Percentiles rank a stretch among this genome's conserved stretches.
Evolutionary conservation across 116 monocot species (phyloP).

Genomic region (Zostera marina): DNA sequence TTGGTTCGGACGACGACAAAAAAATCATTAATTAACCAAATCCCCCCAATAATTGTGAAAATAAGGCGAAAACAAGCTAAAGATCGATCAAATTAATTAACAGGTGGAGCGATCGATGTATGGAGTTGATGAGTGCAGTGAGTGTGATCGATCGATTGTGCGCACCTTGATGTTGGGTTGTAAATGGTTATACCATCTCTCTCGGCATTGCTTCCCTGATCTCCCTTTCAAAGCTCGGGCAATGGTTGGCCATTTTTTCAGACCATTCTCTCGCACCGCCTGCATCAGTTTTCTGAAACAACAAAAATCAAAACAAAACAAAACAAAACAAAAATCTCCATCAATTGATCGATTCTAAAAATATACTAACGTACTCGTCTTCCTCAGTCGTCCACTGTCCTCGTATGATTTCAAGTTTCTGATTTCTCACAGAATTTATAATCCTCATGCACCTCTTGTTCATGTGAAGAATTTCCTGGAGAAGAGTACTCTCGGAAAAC

Average conservation of each 20-base stretch:
- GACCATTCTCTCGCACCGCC: conserved; percentile 36
- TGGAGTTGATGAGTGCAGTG: too few species aligned
- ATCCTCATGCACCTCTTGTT: conserved; percentile 1
- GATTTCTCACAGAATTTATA: not conserved
- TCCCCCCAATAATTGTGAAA: too few species aligned
- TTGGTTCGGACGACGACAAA: too few species aligned
- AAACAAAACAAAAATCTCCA: too few species aligned
- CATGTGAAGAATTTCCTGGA: not conserved
- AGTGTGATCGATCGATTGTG: not conserved
- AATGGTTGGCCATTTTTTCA: conserved; percentile 45
- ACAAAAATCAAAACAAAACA: too few species aligned
- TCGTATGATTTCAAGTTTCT: conserved; percentile 8
- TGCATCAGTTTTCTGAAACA: conserved; percentile 13
- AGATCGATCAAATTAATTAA: too few species aligned
- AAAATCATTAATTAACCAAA: too few species aligned
- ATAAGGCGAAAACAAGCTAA: too few species aligned
- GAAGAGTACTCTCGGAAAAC: not conserved
- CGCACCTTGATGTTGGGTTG: conserved; percentile 59
- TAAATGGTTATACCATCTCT: conserved; percentile 79
- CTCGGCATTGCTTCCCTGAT: conserved; percentile 59
- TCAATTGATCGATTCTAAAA: too few species aligned
- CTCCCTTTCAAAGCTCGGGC: conserved; percentile 30
- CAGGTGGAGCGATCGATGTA: too few species aligned
- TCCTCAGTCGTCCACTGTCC: conserved; percentile 59
- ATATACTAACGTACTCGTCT: conserved; percentile 21